phyloP scores from a whole-genome alignment of 1,284 basidiomycete species.

The Omphalotus olearius region DNA sequence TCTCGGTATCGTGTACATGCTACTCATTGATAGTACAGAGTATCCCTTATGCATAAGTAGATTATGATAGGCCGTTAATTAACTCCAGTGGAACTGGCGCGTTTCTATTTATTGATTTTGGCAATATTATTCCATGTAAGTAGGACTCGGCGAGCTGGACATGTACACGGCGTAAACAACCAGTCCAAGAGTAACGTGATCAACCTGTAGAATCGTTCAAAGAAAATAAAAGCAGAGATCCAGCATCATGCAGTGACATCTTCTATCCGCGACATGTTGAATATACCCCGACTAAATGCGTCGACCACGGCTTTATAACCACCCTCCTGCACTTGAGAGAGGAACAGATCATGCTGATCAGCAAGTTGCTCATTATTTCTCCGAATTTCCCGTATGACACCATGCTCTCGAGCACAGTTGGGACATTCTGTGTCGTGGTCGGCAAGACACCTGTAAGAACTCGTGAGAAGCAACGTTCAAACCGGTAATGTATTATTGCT shows the following conservation, averaged over 20 bases:
- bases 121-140: no score
- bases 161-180: no score
- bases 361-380: slow-evolving; percentile 79
- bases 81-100: no score
- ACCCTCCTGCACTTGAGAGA: slow-evolving; percentile 79
- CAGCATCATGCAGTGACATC: slow-evolving; percentile 16
- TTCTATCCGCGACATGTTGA: slow-evolving; percentile 43
- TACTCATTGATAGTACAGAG: no score
- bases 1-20: no score
- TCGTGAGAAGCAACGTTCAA: background rate
- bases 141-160: no score
- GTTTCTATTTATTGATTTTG: no score
- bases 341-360: slow-evolving; percentile 86
- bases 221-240: no score
- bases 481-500: slow-evolving; percentile 16
- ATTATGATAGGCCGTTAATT: no score
- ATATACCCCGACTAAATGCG: slow-evolving; percentile 74
- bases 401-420: slow-evolving; percentile 80
- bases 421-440: slow-evolving; percentile 90
- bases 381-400: slow-evolving; percentile 85
- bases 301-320: slow-evolving; percentile 81
- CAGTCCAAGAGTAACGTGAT: no score
- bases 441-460: slow-evolving; percentile 61
- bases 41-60: no score
- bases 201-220: no score